These are phyloP conservation scores for Handroanthus guayacan DNA, from an alignment of 257 asterid species.

Conservation along the genomic window DNA sequence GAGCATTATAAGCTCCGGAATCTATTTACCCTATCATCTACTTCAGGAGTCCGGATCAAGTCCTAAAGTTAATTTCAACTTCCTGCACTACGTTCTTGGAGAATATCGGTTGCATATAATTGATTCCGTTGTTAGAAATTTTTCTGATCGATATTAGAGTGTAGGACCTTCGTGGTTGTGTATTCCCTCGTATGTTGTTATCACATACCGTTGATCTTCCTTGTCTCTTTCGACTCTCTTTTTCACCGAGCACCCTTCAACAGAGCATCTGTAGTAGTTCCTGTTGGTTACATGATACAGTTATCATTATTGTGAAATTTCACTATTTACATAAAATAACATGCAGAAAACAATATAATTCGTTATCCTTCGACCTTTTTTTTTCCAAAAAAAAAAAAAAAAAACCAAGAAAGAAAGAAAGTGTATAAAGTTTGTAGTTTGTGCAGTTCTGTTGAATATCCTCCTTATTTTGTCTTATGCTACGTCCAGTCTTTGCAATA, in stretches of 20 bases:
- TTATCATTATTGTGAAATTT: not conserved
- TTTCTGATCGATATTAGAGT: constrained; percentile 32
- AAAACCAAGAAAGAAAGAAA: no score
- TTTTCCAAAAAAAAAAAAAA: no score
- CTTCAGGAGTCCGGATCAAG: constrained; percentile 16
- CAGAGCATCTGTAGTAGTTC: constrained; percentile 71
- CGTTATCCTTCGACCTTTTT: no score
- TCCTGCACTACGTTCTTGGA: constrained; percentile 5
- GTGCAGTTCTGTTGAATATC: no score
- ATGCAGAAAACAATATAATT: not conserved
- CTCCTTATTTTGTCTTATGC: not conserved
- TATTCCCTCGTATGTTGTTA: constrained; percentile 72
- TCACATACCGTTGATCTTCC: constrained; percentile 62
- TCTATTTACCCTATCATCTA: not conserved
- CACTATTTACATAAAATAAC: no score
- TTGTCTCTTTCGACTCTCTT: constrained; percentile 77
- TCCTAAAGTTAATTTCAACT: constrained; percentile 5
- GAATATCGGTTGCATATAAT: not conserved
- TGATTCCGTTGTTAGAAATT: not conserved
- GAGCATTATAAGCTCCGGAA: constrained; percentile 16
- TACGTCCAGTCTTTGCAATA: not conserved
- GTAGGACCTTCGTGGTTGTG: constrained; percentile 68
- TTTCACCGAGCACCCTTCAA: constrained; percentile 73
- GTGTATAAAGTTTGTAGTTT: no score
- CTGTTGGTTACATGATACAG: constrained; percentile 40